Percentiles rank a stretch among this genome's conserved stretches.
Conservation (phyloP, 225 moss, liverwort and hornwort genomes). For the Pleurozium schreberi region DNA sequence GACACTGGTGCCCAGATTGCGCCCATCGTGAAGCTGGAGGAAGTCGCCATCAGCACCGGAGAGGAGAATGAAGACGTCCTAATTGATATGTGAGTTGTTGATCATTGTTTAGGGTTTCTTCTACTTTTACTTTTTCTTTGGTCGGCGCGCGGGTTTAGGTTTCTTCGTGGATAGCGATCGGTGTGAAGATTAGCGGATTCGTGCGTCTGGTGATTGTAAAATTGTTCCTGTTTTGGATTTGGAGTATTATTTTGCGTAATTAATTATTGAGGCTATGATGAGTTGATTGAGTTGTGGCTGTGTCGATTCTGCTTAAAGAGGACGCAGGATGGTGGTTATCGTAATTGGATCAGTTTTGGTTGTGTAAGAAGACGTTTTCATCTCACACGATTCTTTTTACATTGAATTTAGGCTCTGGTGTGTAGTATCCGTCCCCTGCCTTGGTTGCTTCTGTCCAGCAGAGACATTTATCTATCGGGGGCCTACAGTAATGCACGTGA, state of each 20-base stretch:
- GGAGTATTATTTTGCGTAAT: background rate
- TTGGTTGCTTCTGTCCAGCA: background rate
- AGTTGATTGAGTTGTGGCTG: background rate
- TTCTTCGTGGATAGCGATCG: background rate
- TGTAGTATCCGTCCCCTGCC: background rate
- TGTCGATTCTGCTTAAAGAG: no score
- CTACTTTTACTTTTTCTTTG: background rate
- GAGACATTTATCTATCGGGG: background rate
- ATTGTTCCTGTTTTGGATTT: background rate
- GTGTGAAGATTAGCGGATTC: background rate
- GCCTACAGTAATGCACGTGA: background rate
- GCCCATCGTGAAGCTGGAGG: slow-evolving; percentile 82
- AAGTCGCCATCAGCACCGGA: slow-evolving; percentile 77
- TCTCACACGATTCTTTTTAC: background rate
- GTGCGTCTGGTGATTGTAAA: background rate
- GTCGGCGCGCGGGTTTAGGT: background rate
- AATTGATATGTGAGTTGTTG: slow-evolving; percentile 57
- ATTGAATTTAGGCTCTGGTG: background rate
- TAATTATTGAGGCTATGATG: background rate
- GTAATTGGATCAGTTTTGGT: background rate
- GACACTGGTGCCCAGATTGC: slow-evolving; percentile 90
- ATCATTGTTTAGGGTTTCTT: background rate
- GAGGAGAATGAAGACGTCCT: slow-evolving; percentile 88
- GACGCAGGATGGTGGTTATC: background rate
- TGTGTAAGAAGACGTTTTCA: background rate